phyloP scores from a whole-genome alignment of 2,329 filamentous ascomycete genomes.

The Metarhizium anisopliae region DNA sequence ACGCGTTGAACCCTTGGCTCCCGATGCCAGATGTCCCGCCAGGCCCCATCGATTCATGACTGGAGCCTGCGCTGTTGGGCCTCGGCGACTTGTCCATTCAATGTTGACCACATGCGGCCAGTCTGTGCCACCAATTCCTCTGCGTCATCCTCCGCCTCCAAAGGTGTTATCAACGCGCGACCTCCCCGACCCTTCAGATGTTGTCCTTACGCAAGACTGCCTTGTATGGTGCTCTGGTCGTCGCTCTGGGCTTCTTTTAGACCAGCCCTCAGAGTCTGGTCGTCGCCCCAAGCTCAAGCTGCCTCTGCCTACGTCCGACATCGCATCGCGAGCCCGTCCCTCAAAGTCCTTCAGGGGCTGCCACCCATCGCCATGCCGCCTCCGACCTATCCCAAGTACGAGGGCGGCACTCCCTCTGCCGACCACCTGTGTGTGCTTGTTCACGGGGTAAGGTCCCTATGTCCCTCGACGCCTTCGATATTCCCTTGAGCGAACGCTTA shows the following conservation, averaged over 20 bases:
- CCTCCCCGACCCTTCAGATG: conserved; percentile 1
- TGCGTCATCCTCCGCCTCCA: not conserved
- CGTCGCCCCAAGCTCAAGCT: conserved; percentile 14
- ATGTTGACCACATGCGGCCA: too few relatives aligned
- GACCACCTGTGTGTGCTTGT: conserved; percentile 71
- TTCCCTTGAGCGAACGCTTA: not conserved
- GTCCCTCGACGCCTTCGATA: not conserved
- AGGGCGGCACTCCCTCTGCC: conserved; percentile 43
- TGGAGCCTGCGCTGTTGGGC: too few relatives aligned
- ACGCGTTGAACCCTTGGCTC: too few relatives aligned
- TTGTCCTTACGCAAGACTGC: conserved; percentile 2
- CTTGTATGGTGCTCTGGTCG: conserved; percentile 8
- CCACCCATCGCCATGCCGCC: conserved; percentile 7
- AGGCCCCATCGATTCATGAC: too few relatives aligned
- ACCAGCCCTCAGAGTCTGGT: conserved; percentile 6
- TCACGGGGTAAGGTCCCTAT: conserved; percentile 52
- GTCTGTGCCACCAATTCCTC: too few relatives aligned
- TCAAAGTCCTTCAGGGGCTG: not conserved
- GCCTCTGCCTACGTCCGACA: conserved; percentile 11
- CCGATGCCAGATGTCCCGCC: too few relatives aligned
- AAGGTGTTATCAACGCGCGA: not conserved
- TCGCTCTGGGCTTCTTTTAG: conserved; percentile 6
- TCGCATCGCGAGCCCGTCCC: conserved; percentile 5
- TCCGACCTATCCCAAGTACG: conserved; percentile 21
- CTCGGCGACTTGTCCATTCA: too few relatives aligned